Evolutionary conservation across 306 rosid genomes (phyloP).

Genomic region (Oemleria cerasiformis): DNA sequence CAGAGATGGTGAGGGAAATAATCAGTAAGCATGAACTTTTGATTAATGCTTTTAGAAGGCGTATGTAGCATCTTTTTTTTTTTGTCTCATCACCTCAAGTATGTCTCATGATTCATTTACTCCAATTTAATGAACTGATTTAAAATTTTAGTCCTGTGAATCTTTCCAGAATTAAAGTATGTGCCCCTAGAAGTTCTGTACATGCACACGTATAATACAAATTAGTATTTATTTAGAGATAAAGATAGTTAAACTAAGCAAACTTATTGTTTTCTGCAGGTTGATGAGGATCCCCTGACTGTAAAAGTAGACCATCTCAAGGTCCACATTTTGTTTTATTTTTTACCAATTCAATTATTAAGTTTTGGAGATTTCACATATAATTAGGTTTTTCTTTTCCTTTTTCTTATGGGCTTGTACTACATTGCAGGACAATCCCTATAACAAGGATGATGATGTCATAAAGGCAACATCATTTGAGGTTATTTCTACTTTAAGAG

Average conservation of each 20-base stretch:
- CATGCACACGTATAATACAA: not conserved
- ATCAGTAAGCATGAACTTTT: conserved; percentile 25
- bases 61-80: conserved; percentile 6
- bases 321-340: conserved; percentile 35
- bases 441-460: conserved; percentile 87
- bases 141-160: not conserved
- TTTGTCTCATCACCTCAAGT: not conserved
- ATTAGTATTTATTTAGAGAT: not conserved
- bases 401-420: conserved; percentile 16
- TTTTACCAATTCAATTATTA: conserved; percentile 15
- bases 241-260: conserved; percentile 14
- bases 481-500: conserved; percentile 92
- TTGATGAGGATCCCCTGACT: conserved; percentile 87
- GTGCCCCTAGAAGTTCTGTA: not conserved
- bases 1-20: conserved; percentile 75
- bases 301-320: conserved; percentile 99
- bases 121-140: not conserved
- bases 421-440: conserved; percentile 71
- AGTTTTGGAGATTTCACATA: conserved; percentile 13
- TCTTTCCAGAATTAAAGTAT: not conserved
- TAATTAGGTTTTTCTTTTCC: not conserved
- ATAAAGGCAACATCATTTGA: conserved; percentile 96
- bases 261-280: conserved; percentile 46
- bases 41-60: conserved; percentile 5
- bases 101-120: not conserved